These are phyloP conservation scores for Globisporangium perplexum DNA, from an alignment of 352 stramenopile species.

Conservation along the genomic window DNA sequence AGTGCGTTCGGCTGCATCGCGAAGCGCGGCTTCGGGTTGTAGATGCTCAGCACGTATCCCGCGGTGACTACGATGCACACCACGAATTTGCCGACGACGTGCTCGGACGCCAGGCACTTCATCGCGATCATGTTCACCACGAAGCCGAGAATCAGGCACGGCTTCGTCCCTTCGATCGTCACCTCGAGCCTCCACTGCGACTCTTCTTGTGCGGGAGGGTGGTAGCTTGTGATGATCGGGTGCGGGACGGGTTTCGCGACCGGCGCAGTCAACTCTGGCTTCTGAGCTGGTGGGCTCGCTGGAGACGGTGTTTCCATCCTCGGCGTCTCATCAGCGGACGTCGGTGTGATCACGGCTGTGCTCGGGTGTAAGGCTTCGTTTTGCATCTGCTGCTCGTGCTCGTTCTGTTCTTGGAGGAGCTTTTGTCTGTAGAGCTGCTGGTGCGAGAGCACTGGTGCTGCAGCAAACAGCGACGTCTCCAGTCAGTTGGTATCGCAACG, in stretches of 20 bases:
- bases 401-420: conserved; percentile 47
- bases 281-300: not conserved
- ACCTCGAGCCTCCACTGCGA: conserved; percentile 53
- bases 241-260: conserved; percentile 18
- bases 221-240: conserved; percentile 15
- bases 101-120: conserved; percentile 54
- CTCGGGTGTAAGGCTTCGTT: not conserved
- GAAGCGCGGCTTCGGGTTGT: conserved; percentile 29
- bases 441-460: conserved; percentile 42
- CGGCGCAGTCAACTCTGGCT: not conserved
- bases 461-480: not conserved
- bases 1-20: not conserved
- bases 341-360: conserved; percentile 12
- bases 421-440: conserved; percentile 77
- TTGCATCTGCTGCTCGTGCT: not conserved
- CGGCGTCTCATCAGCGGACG: not conserved
- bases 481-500: not conserved
- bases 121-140: conserved; percentile 75
- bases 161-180: conserved; percentile 54
- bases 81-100: conserved; percentile 57
- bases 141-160: conserved; percentile 70
- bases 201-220: not conserved
- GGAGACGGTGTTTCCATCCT: not conserved
- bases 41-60: conserved; percentile 46
- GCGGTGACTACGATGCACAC: conserved; percentile 47